Conservation (phyloP, 352 stramenopile species). For the Globisporangium megalacanthum region DNA sequence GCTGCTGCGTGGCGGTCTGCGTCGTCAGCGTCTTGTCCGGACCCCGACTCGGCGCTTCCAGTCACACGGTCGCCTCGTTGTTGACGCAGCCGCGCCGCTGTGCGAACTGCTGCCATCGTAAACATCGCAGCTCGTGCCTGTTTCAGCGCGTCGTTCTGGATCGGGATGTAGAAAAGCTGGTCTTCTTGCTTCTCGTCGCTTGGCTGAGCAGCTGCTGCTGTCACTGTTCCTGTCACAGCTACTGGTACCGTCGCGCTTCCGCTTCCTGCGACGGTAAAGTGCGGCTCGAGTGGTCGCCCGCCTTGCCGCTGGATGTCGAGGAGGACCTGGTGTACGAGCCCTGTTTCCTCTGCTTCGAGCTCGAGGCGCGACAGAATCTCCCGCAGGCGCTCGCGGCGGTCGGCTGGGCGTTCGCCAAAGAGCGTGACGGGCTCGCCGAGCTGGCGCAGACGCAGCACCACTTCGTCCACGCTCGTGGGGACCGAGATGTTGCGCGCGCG, state of each 20-base stretch:
- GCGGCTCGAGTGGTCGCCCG: constrained; percentile 12
- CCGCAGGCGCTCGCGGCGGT: constrained; percentile 92
- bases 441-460: constrained; percentile 86
- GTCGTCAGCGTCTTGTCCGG: neutral
- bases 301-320: constrained; percentile 43
- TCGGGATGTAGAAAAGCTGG: constrained; percentile 83
- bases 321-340: constrained; percentile 54
- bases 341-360: constrained; percentile 63
- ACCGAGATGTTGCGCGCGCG: constrained; percentile 88
- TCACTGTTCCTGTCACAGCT: neutral
- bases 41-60: constrained; percentile 21
- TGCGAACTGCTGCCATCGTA: constrained; percentile 62
- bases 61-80: constrained; percentile 40
- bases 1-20: constrained; percentile 59
- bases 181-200: constrained; percentile 36
- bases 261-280: constrained; percentile 3
- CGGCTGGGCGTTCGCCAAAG: constrained; percentile 94
- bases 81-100: constrained; percentile 48
- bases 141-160: constrained; percentile 80
- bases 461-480: constrained; percentile 90
- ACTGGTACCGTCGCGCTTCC: neutral
- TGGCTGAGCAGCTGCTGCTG: neutral
- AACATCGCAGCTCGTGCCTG: constrained; percentile 75
- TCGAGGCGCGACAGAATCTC: constrained; percentile 83
- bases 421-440: constrained; percentile 92